Percentiles rank a stretch among this genome's conserved stretches.
Conservation (phyloP, 768 basidiomycete genomes). For the Termitomyces sp. region DNA sequence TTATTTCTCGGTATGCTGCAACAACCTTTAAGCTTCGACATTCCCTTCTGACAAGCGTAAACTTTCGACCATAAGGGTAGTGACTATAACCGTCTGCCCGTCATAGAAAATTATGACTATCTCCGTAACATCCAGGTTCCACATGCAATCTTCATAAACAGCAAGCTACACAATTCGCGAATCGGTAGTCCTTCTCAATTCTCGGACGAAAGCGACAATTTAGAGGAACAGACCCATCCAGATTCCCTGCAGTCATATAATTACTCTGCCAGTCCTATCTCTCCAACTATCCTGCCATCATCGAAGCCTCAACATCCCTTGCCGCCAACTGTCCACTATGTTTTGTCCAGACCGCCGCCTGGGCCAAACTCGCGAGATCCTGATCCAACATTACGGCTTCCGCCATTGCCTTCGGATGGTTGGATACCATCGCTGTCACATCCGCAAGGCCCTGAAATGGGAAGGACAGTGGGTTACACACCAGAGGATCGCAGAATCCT, state of each 20-base stretch:
- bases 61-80: slow-evolving; percentile 38
- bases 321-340: slow-evolving; percentile 9
- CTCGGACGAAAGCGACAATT: slow-evolving; percentile 38
- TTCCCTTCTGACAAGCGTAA: slow-evolving; percentile 2
- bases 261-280: not conserved
- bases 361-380: not conserved
- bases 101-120: slow-evolving; percentile 71
- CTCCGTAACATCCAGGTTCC: slow-evolving; percentile 64
- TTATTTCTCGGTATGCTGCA: slow-evolving; percentile 61
- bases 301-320: not conserved
- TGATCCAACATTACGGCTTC: slow-evolving; percentile 12
- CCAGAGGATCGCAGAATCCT: slow-evolving; percentile 57
- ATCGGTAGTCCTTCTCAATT: slow-evolving; percentile 38
- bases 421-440: slow-evolving; percentile 14
- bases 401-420: slow-evolving; percentile 11
- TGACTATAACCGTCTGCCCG: slow-evolving; percentile 65
- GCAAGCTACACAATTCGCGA: slow-evolving; percentile 43
- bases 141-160: slow-evolving; percentile 66
- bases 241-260: slow-evolving; percentile 15
- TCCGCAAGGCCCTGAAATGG: slow-evolving; percentile 21
- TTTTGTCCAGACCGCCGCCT: slow-evolving; percentile 5
- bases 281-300: not conserved
- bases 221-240: slow-evolving; percentile 24
- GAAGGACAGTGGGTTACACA: slow-evolving; percentile 21
- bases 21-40: not conserved